Evolutionary conservation across 306 rosid species (phyloP), one percentile per base, ranked within the genome.

Genomic region (Prunus mira): DNA sequence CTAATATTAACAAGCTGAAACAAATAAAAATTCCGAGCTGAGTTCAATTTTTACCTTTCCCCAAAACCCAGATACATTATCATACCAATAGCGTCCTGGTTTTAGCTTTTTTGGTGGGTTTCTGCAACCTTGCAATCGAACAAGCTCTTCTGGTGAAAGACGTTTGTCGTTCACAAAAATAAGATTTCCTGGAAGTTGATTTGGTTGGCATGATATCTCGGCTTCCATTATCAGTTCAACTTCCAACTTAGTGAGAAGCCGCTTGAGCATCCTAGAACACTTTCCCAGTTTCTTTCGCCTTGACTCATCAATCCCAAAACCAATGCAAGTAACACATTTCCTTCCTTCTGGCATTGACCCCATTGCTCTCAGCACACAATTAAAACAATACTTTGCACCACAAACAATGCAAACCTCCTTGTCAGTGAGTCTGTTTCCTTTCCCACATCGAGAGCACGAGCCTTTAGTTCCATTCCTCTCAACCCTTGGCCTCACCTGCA

Each of bases 281-380:
- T 85, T 86, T 2, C 96, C 98, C 32, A 93, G 66, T 5, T 12
- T 84, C 58, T 76, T 56, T 30, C 96, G 62, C 65, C 81, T 85
- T 2, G 19, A 71, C 86, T 93, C 98, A 49, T 91, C 88, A 64
- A 93, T 88, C 49, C 78, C 45, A 28, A 8, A 19, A 49, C 87
- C 88, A 76, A 89, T 91, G 84, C 96, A 93, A 69, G 73, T 50
- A 19, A 93, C 57, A 77, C 98, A 91, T 73, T 93, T 93, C 57
- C 98, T 87, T 20, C 98, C 98, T 82, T 93, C 86, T 2, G 96
- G 93, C 98, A 93, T 91, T 12, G 93, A 76, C 76, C 98, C 96
- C 98, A 91, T 93, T 78, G 86, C 91, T 81, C 87, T 86, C 14
- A 89, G 38, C 45, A 93, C 86, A 76, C 98, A 93, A 20, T 52